These are phyloP conservation scores for Phytophthora cajani DNA, from an alignment of 352 stramenopile genomes.

Conservation along the genomic window DNA sequence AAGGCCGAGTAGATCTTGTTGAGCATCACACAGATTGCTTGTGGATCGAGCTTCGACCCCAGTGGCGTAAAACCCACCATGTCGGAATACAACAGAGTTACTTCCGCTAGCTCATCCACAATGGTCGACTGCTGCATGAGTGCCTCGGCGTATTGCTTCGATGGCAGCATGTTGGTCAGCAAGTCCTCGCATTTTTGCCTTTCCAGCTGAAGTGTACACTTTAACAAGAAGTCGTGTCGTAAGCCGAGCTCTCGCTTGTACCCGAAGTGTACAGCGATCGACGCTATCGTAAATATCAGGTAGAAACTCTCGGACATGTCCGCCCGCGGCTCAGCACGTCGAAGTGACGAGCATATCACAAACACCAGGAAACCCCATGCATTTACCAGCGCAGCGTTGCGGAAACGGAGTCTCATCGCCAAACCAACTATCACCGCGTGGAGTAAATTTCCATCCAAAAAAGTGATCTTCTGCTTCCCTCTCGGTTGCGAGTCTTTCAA, in stretches of 20 bases:
- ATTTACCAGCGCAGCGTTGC: constrained; percentile 58
- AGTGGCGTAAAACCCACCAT: constrained; percentile 87
- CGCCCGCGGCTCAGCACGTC: constrained; percentile 37
- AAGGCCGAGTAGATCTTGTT: constrained; percentile 87
- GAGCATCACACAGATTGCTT: constrained; percentile 78
- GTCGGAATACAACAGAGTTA: constrained; percentile 88
- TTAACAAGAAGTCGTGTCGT: constrained; percentile 79
- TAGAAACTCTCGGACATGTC: constrained; percentile 51
- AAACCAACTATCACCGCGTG: constrained; percentile 65
- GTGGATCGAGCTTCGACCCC: constrained; percentile 61
- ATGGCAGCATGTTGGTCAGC: constrained; percentile 87
- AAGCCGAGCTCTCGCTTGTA: constrained; percentile 74
- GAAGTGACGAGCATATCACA: constrained; percentile 28
- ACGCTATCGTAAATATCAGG: constrained; percentile 40
- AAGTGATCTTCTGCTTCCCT: constrained; percentile 25
- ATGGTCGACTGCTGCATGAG: constrained; percentile 78
- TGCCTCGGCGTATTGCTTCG: constrained; percentile 70
- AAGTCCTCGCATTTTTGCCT: constrained; percentile 86
- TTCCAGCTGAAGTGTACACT: constrained; percentile 78
- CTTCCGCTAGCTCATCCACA: constrained; percentile 82
- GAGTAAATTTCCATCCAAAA: constrained; percentile 61
- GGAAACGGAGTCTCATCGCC: constrained; percentile 63
- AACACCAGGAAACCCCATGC: constrained; percentile 47
- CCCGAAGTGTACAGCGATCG: constrained; percentile 51
- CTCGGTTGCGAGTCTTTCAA: constrained; percentile 9